Evolutionary conservation across 148 eudicot species (phyloP), one percentile per base, ranked within the genome.

Genomic region (Polygonum maritimum): DNA sequence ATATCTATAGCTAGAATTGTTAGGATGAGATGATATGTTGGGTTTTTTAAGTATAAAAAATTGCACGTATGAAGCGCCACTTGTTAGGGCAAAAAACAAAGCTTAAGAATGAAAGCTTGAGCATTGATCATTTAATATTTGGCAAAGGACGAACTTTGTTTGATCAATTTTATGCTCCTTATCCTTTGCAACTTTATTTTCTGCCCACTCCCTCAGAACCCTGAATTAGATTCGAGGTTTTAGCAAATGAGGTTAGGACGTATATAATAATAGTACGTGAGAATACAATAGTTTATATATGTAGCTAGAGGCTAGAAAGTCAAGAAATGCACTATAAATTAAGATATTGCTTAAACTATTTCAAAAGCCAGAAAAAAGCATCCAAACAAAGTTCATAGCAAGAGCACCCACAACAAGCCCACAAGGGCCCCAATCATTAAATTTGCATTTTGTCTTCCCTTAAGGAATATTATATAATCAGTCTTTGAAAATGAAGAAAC

Each of bases 301-400:
- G 31, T 26, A 26, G 31, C 31, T 26, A 0, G 0, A 0, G 36
- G 41, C 71, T 67, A 67, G 3, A 67, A 67, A 67, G 71, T 67
- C 71, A 67, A 67, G 71, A 3, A 38, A 67, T 67, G 71, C 71
- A 67, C 44, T 67, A 36, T 67, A 67, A 67, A n/a, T n/a, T n/a
- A n/a, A 36, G 44, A 5, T 44, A 13, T 16, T 6, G 38, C 36
- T 57, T 21, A 19, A 35, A 14, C 44, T 35, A 36, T 35, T 36
- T 18, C 41, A 36, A 35, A 67, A 5, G 19, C 10, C 19, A 14
- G 12, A 9, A 63, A 0, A 63, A 63, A 33, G 69, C 69, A 63
- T 67, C 41, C n/a, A 67, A 38, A 14, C 71, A 67, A 67, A 35
- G 71, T 67, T 67, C 6, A 67, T 16, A 15, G 16, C 16, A 63